Evolutionary conservation across 176 grass and related monocot genomes (phyloP).

Genomic region (Saccharum spontaneum): DNA sequence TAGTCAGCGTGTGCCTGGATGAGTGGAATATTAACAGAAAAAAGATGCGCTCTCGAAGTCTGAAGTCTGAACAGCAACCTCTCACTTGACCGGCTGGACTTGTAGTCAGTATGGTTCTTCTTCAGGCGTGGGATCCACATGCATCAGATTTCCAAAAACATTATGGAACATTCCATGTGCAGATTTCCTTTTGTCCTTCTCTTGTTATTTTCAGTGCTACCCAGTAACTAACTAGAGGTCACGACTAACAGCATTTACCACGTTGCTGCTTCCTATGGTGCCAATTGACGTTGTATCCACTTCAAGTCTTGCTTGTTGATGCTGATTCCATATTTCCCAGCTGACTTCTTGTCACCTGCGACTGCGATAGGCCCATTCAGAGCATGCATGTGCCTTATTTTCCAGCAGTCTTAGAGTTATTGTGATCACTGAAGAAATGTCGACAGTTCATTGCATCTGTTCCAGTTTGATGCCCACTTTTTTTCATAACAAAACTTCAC

Average conservation of each 20-base stretch:
- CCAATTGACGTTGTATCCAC: not conserved
- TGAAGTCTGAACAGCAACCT: not conserved
- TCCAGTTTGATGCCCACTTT: constrained; percentile 1
- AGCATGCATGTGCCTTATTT: not conserved
- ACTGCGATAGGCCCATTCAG: not conserved
- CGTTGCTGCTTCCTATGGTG: not conserved
- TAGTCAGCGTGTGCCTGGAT: not conserved
- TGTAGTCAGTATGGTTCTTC: not conserved
- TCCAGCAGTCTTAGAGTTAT: not conserved
- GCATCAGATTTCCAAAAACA: not conserved
- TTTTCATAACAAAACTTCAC: not conserved
- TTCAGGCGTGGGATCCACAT: too few species aligned
- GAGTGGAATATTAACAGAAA: not conserved
- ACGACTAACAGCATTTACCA: not conserved
- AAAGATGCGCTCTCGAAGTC: not conserved
- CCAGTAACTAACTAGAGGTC: too few species aligned
- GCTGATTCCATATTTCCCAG: not conserved
- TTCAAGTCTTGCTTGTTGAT: not conserved
- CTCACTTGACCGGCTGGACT: not conserved
- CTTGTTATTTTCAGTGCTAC: too few species aligned
- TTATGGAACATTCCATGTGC: not conserved
- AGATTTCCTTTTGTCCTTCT: not conserved
- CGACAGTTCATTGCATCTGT: not conserved
- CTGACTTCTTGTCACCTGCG: not conserved
- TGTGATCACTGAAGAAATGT: too few species aligned